Conservation (phyloP, 2,329 filamentous ascomycete species). For the Aspergillus nomiae region DNA sequence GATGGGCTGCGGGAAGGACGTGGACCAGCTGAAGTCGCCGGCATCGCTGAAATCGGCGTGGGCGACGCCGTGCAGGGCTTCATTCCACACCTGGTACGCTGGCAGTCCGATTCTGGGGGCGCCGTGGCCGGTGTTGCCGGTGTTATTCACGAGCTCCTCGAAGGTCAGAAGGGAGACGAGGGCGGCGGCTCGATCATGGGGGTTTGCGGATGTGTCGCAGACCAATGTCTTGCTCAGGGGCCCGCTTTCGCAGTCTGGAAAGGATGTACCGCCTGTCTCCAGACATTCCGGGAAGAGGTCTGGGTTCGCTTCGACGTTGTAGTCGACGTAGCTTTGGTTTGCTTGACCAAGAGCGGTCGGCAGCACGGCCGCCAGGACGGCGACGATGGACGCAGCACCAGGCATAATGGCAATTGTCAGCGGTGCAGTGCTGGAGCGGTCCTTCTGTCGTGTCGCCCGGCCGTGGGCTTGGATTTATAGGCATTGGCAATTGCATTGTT, state of each 20-base stretch:
- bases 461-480: slow-evolving; percentile 9
- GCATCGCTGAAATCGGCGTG: slow-evolving; percentile 58
- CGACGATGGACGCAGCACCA: slow-evolving; percentile 15
- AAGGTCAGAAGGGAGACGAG: slow-evolving; percentile 55
- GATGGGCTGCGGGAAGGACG: slow-evolving; percentile 67
- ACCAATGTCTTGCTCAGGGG: slow-evolving; percentile 54
- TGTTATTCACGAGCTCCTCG: slow-evolving; percentile 59
- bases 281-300: slow-evolving; percentile 24
- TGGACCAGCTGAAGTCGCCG: slow-evolving; percentile 61
- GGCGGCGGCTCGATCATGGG: slow-evolving; percentile 47
- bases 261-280: slow-evolving; percentile 29
- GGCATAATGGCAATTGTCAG: slow-evolving; percentile 18
- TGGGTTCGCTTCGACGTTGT: slow-evolving; percentile 28
- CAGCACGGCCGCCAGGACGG: slow-evolving; percentile 24
- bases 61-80: slow-evolving; percentile 64
- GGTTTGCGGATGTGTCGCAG: slow-evolving; percentile 50
- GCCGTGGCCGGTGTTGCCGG: slow-evolving; percentile 52
- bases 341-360: slow-evolving; percentile 27
- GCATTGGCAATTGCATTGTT: not conserved
- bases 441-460: not conserved
- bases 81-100: slow-evolving; percentile 62
- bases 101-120: slow-evolving; percentile 59
- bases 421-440: not conserved
- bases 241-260: slow-evolving; percentile 56
- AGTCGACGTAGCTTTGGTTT: slow-evolving; percentile 31